Evolutionary conservation across 1,284 basidiomycete species (phyloP).

Genomic region (Phellopilus nigrolimitatus): DNA sequence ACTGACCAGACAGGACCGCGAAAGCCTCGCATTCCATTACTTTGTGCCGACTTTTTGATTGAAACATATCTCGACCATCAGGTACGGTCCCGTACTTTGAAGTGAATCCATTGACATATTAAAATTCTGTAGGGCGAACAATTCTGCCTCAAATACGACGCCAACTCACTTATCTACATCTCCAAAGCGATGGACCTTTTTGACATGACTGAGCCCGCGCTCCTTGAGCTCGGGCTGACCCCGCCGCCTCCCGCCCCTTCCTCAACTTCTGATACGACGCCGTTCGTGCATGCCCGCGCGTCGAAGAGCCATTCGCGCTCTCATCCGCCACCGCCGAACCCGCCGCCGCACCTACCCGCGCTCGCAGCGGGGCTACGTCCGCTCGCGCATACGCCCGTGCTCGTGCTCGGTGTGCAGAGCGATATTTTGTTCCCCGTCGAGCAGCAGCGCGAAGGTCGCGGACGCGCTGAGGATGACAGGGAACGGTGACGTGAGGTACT

Average conservation of each 20-base stretch:
- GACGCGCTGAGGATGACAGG: constrained; percentile 90
- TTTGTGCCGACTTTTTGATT: constrained; percentile 97
- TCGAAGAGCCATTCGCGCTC: constrained; percentile 56
- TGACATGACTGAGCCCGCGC: constrained; percentile 84
- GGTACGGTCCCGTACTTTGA: constrained; percentile 32
- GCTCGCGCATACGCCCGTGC: constrained; percentile 72
- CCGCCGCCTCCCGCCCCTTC: constrained; percentile 30
- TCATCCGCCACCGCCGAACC: constrained; percentile 63
- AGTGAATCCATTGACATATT: not conserved
- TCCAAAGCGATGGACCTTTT: constrained; percentile 99
- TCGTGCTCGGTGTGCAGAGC: constrained; percentile 93
- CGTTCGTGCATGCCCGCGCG: constrained; percentile 27
- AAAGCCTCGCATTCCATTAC: constrained; percentile 54
- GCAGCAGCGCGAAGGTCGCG: constrained; percentile 92
- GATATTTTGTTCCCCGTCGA: constrained; percentile 98
- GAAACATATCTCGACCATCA: constrained; percentile 99
- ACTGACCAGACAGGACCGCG: constrained; percentile 30
- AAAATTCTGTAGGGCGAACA: constrained; percentile 64
- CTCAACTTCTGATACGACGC: constrained; percentile 27
- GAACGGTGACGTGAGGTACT: constrained; percentile 87
- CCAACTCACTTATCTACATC: constrained; percentile 97
- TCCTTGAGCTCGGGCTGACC: constrained; percentile 60
- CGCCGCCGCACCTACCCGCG: constrained; percentile 72
- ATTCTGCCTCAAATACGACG: constrained; percentile 98
- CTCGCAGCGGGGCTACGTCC: constrained; percentile 82